Evolutionary conservation across 2,329 filamentous ascomycete species (phyloP).

Genomic region (Corynespora cassiicola): DNA sequence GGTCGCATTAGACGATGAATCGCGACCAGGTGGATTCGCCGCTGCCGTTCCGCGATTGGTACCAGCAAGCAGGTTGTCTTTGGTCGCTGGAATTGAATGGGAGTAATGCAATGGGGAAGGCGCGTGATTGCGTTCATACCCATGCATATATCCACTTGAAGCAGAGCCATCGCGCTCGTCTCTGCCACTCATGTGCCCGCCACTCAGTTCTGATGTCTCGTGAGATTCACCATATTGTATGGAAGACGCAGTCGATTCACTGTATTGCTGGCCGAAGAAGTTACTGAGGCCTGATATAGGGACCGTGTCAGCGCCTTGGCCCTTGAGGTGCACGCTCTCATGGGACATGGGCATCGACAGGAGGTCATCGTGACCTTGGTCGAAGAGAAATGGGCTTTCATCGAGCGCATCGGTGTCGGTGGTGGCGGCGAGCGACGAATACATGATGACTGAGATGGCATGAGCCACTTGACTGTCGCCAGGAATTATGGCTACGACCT

Average conservation of each 20-base stretch:
- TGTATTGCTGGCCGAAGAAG: constrained; percentile 40
- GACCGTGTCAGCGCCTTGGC: constrained; percentile 26
- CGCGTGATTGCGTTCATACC: constrained; percentile 32
- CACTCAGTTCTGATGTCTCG: constrained; percentile 43
- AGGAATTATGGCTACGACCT: constrained; percentile 23
- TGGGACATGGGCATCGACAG: constrained; percentile 40
- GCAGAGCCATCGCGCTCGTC: constrained; percentile 39
- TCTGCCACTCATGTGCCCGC: constrained; percentile 37
- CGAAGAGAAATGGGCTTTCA: constrained; percentile 43
- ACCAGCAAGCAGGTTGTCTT: too few species aligned
- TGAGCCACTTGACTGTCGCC: constrained; percentile 35
- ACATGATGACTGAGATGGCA: constrained; percentile 39
- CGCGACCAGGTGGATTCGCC: constrained; percentile 17
- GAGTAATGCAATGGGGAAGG: constrained; percentile 38
- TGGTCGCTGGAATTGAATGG: constrained; percentile 26
- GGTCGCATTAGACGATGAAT: constrained; percentile 9
- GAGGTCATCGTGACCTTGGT: constrained; percentile 35
- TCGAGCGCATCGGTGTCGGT: constrained; percentile 41
- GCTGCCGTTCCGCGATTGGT: too few species aligned
- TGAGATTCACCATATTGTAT: constrained; percentile 45
- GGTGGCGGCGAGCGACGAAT: constrained; percentile 40
- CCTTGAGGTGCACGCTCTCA: constrained; percentile 42
- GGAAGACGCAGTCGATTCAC: constrained; percentile 48
- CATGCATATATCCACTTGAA: constrained; percentile 35
- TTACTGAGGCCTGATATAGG: constrained; percentile 42